Evolutionary conservation across 495 filamentous ascomycete genomes (phyloP).

Genomic region (Parathielavia appendiculata): DNA sequence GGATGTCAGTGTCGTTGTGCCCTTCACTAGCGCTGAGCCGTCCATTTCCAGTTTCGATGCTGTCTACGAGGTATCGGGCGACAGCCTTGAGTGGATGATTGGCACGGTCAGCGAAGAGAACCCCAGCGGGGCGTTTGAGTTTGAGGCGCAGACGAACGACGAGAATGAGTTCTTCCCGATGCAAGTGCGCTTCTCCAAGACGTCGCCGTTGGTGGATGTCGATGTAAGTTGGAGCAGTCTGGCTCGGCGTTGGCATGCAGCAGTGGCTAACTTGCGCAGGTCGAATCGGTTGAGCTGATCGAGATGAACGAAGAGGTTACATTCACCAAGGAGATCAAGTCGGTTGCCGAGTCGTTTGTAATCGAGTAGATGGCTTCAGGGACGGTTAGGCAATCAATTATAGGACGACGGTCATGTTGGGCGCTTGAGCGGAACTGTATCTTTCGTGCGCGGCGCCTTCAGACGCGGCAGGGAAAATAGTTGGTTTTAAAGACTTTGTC

Average conservation of each 20-base stretch:
- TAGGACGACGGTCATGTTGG: neutral
- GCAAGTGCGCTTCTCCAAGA: constrained; percentile 83
- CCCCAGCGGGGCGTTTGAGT: constrained; percentile 80
- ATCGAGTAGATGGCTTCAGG: constrained; percentile 56
- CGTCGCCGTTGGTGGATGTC: constrained; percentile 79
- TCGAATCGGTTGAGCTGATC: constrained; percentile 64
- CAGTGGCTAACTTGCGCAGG: constrained; percentile 42
- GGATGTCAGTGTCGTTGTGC: constrained; percentile 82
- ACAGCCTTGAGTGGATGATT: constrained; percentile 89
- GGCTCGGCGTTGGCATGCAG: constrained; percentile 12
- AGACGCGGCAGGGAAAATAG: constrained; percentile 10
- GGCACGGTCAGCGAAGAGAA: constrained; percentile 77
- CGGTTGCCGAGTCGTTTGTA: constrained; percentile 71
- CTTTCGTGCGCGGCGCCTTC: constrained; percentile 9
- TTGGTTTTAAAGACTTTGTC: neutral
- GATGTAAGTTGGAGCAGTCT: constrained; percentile 57
- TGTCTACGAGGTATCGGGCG: constrained; percentile 87
- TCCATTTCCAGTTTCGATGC: constrained; percentile 89
- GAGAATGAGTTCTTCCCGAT: constrained; percentile 97
- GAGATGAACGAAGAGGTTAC: constrained; percentile 77
- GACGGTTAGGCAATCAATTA: neutral
- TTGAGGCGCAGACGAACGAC: constrained; percentile 76
- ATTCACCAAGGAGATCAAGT: constrained; percentile 87
- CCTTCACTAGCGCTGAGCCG: constrained; percentile 76
- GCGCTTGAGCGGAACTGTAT: constrained; percentile 13